Evolutionary conservation across 164 flowering plant species (phyloP), one percentile per base, ranked within the genome.

Genomic region (Sedum album): DNA sequence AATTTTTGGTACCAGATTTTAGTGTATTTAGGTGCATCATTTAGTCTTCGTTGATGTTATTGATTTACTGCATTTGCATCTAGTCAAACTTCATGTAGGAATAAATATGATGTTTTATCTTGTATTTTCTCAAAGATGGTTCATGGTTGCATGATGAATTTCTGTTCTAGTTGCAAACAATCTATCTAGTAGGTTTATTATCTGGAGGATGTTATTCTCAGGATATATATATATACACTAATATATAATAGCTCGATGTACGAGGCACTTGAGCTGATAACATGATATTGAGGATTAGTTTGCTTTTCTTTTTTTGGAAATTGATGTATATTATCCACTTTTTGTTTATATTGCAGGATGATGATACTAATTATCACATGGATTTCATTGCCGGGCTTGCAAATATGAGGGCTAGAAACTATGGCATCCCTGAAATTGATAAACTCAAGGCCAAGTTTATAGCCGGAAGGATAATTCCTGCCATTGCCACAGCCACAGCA

Each of bases 391-490:
- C 95, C 63, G 97, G 88, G 31, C 83, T 89, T 61, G 97, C 97
- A 17, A 91, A 91, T 78, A 88, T 90, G 97, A 84, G 94, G 55
- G 94, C 97, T 0, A 84, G 97, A 72, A 91, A 88, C 75, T 91
- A 91, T 76, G 75, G 93, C 78, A 87, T 91, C 71, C 91, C 93
- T 25, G 96, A 90, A 76, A 91, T 90, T 1, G 96, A 90, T 81
- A 87, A 87, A 79, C 85, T 90, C 70, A 87, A 89, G 70, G 97
- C 95, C 74, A 91, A 88, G 76, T 87, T 91, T 55, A 88, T 91
- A 62, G 97, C 95, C 17, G 97, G 97, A 6, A 81, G 95, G 76
- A 91, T 91, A 65, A 89, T 91, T 38, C 97, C 97, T 41, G 95
- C 95, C 13, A 89, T 91, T 70, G 97, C 95, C 33, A 91, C 97